Conservation (phyloP, 1,284 basidiomycete species). For the Tausonia pullulans region DNA sequence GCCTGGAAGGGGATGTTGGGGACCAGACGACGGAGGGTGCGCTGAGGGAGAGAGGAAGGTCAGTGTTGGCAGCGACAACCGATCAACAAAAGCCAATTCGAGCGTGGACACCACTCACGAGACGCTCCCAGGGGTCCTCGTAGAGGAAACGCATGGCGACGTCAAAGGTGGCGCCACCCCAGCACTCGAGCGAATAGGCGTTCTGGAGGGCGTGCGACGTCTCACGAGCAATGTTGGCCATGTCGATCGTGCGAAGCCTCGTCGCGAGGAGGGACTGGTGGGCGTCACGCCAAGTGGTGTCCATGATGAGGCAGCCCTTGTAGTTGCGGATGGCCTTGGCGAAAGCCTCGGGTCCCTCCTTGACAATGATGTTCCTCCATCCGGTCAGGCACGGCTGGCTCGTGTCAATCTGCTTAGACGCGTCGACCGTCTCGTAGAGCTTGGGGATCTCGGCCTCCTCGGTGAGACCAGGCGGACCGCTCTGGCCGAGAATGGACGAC, state of each 20-base stretch:
- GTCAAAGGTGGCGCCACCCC: constrained; percentile 99
- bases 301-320: constrained; percentile 88
- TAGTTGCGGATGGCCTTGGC: constrained; percentile 96
- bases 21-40: constrained; percentile 86
- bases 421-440: constrained; percentile 66
- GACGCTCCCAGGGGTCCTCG: constrained; percentile 98
- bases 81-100: background rate
- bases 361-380: constrained; percentile 98
- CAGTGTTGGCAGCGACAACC: background rate
- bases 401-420: constrained; percentile 63
- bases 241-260: constrained; percentile 89
- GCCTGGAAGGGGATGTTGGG: constrained; percentile 99
- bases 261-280: constrained; percentile 97
- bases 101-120: constrained; percentile 44
- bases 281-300: constrained; percentile 99
- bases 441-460: constrained; percentile 77
- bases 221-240: constrained; percentile 98
- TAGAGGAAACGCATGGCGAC: constrained; percentile 99
- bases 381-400: constrained; percentile 73
- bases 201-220: constrained; percentile 90
- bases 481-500: constrained; percentile 66
- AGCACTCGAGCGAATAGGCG: constrained; percentile 95
- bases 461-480: constrained; percentile 87
- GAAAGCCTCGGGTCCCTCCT: constrained; percentile 95
- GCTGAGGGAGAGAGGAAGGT: constrained; percentile 37